Conservation (phyloP, 352 stramenopile species). For the Phytophthora lateralis region DNA sequence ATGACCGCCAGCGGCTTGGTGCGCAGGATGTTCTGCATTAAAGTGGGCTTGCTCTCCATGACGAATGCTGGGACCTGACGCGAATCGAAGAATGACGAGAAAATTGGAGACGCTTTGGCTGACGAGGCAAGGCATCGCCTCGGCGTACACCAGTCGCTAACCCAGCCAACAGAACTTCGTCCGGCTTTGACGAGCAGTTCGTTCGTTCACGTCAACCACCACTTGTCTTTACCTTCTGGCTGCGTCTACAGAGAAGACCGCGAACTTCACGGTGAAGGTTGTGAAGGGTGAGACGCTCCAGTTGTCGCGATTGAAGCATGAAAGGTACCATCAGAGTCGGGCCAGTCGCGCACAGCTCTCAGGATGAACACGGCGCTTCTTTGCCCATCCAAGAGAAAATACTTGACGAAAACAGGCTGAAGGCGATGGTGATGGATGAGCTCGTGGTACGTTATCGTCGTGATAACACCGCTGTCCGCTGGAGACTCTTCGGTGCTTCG, state of each 20-base stretch:
- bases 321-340: conserved; percentile 18
- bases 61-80: conserved; percentile 8
- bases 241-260: neutral
- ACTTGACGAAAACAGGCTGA: neutral
- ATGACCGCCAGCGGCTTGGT: conserved; percentile 80
- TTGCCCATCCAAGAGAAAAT: conserved; percentile 26
- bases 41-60: conserved; percentile 48
- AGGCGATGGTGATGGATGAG: conserved; percentile 2
- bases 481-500: neutral
- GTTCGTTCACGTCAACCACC: conserved; percentile 14
- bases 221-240: conserved; percentile 32
- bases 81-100: conserved; percentile 26
- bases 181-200: conserved; percentile 23
- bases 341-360: conserved; percentile 12
- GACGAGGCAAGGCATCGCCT: conserved; percentile 1
- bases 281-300: conserved; percentile 14
- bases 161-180: conserved; percentile 25
- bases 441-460: conserved; percentile 11
- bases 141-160: conserved; percentile 30
- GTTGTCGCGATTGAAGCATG: conserved; percentile 23
- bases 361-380: conserved; percentile 13
- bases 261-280: neutral
- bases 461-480: conserved; percentile 24
- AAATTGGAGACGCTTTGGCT: neutral
- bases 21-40: conserved; percentile 60